Evolutionary conservation across 2,329 filamentous ascomycete genomes (phyloP).

Genomic region (Colletotrichum trifolii): DNA sequence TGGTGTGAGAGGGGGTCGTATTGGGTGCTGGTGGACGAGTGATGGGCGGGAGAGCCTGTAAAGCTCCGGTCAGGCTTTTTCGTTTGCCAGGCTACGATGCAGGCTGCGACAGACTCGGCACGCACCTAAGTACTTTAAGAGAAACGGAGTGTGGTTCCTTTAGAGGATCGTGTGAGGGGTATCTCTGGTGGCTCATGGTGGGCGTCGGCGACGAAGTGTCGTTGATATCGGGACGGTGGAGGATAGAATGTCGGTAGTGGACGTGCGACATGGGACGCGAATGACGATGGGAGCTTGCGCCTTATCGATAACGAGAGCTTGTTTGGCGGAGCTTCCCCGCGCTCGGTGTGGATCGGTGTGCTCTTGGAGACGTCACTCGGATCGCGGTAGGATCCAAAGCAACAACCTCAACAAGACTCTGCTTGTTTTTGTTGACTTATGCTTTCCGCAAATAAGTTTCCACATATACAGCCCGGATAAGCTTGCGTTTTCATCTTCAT

Average conservation of each 20-base stretch:
- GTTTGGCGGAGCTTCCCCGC: background rate
- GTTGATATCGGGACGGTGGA: slow-evolving; percentile 11
- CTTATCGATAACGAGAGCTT: background rate
- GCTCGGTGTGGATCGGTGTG: slow-evolving; percentile 9
- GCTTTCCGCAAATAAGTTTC: no score
- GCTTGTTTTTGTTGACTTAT: no score
- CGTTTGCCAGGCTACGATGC: background rate
- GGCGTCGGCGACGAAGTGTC: background rate
- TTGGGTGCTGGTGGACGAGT: slow-evolving; percentile 76
- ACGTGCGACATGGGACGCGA: slow-evolving; percentile 5
- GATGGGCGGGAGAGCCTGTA: slow-evolving; percentile 85
- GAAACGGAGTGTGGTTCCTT: slow-evolving; percentile 85
- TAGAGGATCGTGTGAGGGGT: slow-evolving; percentile 65
- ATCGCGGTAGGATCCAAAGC: no score
- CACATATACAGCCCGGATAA: no score
- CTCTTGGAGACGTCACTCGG: background rate
- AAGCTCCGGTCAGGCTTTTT: slow-evolving; percentile 1
- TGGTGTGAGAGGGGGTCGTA: slow-evolving; percentile 58
- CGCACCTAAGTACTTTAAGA: slow-evolving; percentile 78
- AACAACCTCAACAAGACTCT: no score
- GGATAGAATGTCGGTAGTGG: background rate
- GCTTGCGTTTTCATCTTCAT: no score
- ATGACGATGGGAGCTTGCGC: slow-evolving; percentile 15
- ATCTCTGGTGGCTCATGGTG: slow-evolving; percentile 68
- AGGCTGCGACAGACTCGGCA: background rate